Percentiles rank a stretch among this genome's conserved stretches.
These are phyloP conservation scores for Trichoderma citrinoviride DNA, from an alignment of 2,329 filamentous ascomycete species.

Conservation along the genomic window DNA sequence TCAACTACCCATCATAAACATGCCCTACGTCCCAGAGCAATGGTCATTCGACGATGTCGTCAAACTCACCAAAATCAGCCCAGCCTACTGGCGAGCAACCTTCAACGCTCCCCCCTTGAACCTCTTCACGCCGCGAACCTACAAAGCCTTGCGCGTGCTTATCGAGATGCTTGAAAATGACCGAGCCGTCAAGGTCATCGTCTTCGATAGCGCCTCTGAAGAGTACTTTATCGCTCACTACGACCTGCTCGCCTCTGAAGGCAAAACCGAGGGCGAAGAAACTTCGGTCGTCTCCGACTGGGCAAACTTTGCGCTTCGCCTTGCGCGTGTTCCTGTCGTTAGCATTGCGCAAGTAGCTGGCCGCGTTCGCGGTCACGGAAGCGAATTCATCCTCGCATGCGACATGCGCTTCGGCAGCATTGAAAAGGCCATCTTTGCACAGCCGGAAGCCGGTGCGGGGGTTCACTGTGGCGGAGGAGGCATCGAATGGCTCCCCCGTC, in stretches of 20 bases:
- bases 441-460: background rate
- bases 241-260: background rate
- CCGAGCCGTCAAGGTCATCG: background rate
- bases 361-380: background rate
- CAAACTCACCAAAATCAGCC: slow-evolving; percentile 6
- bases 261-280: background rate
- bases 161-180: background rate
- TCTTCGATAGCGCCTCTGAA: background rate
- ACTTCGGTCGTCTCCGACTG: background rate
- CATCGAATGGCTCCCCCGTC: background rate
- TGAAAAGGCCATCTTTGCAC: background rate
- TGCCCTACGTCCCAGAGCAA: slow-evolving; percentile 2
- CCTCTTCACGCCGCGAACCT: slow-evolving; percentile 1
- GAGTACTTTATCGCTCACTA: slow-evolving; percentile 1
- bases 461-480: background rate
- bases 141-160: background rate
- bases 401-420: slow-evolving; percentile 4
- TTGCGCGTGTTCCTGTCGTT: background rate
- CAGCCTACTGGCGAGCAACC: slow-evolving; percentile 9
- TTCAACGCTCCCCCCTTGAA: slow-evolving; percentile 6
- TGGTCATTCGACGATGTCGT: slow-evolving; percentile 8
- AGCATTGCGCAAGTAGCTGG: background rate
- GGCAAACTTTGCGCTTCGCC: background rate
- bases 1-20: background rate
- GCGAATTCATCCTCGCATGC: background rate